Base-by-base conservation (phyloP, 306 rosid species). In the Rosa rugosa region DNA sequence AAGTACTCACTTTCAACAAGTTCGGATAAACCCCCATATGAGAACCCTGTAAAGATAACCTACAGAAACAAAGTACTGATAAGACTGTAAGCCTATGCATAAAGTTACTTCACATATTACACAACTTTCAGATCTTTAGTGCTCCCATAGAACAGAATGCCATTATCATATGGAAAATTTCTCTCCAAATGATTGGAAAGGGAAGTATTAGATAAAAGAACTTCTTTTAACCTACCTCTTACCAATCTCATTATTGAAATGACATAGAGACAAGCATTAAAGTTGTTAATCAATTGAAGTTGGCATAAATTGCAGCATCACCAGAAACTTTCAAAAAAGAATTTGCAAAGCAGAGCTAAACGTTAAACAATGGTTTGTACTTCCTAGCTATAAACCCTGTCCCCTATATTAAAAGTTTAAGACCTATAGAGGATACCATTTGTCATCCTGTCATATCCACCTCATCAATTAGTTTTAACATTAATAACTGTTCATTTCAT, bases 41-140 rank as follows among this genome's bases (percentile, higher is more conserved):
- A 93, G 87, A 89, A 95, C 79, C 99, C 99, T 40, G 97, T 91
- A 91, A 91, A 95, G 83, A 95, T 84, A 78, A 92, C 97, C 99
- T 95, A 91, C 83, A 68, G 75, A 44, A 80, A 84, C 75, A 88
- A 67, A 83, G 69, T 62, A 51, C 59, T 45, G 80, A 76, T 82
- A 80, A 83, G 85, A 82, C 71, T 69, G 66, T 63, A 74, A 13
- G 40, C 40, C 42, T 40, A 73, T 34, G 22, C 42, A 34, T 64
- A 20, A 49, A 47, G 20, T 72, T n/a, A 31, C 45, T 49, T 1
- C 12, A 71, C 60, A 72, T 34, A 5, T 38, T 72, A 34, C 10
- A 70, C 14, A 23, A 71, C 23, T 71, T 34, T 72, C 62, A 5
- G 34, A 20, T 34, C 44, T 51, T 20, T 50, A 59, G 49, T 53